Percentiles rank a stretch among this genome's conserved stretches.
These are phyloP conservation scores for Paecilomyces fulvus DNA, from an alignment of 2,329 filamentous ascomycete genomes.

Conservation along the genomic window DNA sequence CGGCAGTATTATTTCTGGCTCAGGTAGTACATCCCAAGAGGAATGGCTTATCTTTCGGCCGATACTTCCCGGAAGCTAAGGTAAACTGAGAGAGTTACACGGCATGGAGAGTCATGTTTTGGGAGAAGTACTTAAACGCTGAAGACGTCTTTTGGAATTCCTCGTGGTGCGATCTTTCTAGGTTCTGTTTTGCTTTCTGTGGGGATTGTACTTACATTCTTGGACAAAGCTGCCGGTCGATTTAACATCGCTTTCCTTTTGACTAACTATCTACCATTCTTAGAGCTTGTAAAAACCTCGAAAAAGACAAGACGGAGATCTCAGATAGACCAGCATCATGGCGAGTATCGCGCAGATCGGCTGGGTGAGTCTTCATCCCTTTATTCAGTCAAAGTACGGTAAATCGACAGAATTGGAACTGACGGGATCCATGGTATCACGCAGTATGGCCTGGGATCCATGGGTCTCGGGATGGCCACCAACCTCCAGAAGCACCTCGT, in stretches of 20 bases:
- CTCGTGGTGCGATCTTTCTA: background rate
- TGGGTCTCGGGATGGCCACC: slow-evolving; percentile 37
- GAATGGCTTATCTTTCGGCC: background rate
- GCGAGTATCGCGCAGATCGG: slow-evolving; percentile 19
- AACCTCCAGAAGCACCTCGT: slow-evolving; percentile 35
- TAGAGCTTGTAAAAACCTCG: background rate
- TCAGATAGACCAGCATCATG: background rate
- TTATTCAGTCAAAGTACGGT: background rate
- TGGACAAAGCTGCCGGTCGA: background rate
- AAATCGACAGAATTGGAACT: background rate
- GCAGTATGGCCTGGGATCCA: slow-evolving; percentile 37
- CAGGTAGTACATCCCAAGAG: background rate
- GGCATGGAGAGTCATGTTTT: background rate
- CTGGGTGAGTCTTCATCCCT: slow-evolving; percentile 18
- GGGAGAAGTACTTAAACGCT: background rate
- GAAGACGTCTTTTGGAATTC: background rate
- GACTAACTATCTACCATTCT: background rate
- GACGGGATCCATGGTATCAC: background rate
- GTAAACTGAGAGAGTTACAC: background rate
- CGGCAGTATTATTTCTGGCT: background rate
- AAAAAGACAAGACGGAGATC: background rate
- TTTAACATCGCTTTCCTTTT: background rate
- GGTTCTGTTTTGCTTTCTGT: background rate
- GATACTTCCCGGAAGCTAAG: background rate
- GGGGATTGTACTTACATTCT: background rate